phyloP scores from a whole-genome alignment of 1,284 basidiomycete species.

The Ceratobasidium sp. region DNA sequence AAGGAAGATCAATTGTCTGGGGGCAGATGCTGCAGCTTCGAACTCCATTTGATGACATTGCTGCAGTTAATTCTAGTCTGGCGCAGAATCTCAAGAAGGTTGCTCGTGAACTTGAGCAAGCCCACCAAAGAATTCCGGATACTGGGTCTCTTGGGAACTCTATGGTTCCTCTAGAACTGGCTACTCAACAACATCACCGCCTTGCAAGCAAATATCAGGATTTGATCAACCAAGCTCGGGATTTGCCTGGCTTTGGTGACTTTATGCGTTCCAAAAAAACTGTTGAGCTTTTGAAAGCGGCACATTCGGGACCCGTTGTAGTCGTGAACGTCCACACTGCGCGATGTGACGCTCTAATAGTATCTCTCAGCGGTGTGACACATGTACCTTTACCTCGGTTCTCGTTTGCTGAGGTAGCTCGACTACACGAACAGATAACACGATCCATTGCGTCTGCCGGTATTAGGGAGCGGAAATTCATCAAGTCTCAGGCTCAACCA shows the following conservation, averaged over 20 bases:
- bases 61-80: neutral
- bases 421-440: too few species aligned
- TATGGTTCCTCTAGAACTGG: neutral
- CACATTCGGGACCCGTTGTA: slow-evolving; percentile 6
- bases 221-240: neutral
- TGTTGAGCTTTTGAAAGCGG: neutral
- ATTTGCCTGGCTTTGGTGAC: slow-evolving; percentile 22
- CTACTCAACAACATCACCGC: neutral
- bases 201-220: slow-evolving; percentile 10
- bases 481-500: too few species aligned
- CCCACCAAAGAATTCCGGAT: too few species aligned
- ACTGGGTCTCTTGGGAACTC: too few species aligned
- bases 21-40: slow-evolving; percentile 6
- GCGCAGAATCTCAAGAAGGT: neutral
- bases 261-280: neutral
- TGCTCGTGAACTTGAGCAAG: neutral
- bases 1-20: slow-evolving; percentile 1
- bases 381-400: neutral
- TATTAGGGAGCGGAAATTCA: neutral
- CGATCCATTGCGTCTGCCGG: neutral
- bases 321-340: neutral
- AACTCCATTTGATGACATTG: neutral
- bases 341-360: slow-evolving; percentile 17
- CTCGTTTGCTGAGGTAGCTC: too few species aligned
- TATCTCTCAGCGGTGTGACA: neutral